phyloP scores from a whole-genome alignment of 2,329 filamentous ascomycete genomes.

The Amphichorda felina region DNA sequence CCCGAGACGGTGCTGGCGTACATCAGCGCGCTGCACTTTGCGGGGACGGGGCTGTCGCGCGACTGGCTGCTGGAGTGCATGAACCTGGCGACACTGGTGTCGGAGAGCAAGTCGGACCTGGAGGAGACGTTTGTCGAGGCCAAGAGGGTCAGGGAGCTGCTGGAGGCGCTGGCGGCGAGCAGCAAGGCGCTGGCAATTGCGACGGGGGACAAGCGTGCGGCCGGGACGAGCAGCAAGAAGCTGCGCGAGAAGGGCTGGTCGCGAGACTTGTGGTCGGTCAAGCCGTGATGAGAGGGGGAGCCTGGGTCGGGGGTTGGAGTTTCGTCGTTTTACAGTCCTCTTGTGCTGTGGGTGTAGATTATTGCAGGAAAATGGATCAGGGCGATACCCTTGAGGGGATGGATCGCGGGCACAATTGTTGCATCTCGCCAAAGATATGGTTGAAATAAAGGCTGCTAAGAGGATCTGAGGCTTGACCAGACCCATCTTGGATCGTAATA shows the following conservation, averaged over 20 bases:
- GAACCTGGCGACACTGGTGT: slow-evolving; percentile 68
- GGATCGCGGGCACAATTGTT: too few relatives aligned
- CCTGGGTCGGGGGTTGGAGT: background rate
- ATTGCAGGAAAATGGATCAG: too few relatives aligned
- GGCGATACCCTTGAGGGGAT: too few relatives aligned
- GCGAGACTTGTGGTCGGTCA: slow-evolving; percentile 49
- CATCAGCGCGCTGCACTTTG: slow-evolving; percentile 68
- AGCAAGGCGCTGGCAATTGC: slow-evolving; percentile 58
- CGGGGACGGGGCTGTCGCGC: slow-evolving; percentile 60
- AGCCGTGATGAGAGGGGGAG: slow-evolving; percentile 13
- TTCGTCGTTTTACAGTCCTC: background rate
- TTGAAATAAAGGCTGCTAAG: too few relatives aligned
- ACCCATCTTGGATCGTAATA: too few relatives aligned
- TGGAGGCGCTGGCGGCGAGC: slow-evolving; percentile 63
- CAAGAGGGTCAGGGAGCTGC: slow-evolving; percentile 61
- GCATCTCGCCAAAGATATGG: too few relatives aligned
- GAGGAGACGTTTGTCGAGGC: slow-evolving; percentile 51
- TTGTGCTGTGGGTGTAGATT: too few relatives aligned
- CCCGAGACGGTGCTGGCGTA: slow-evolving; percentile 81
- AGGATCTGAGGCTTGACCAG: too few relatives aligned
- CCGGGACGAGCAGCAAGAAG: slow-evolving; percentile 42
- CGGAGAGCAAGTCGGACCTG: slow-evolving; percentile 57
- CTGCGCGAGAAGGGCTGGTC: slow-evolving; percentile 51
- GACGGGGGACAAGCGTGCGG: slow-evolving; percentile 39
- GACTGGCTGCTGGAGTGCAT: slow-evolving; percentile 75